Evolutionary conservation across 371 early-diverging fungal species (phyloP), one percentile per base, ranked within the genome.

Genomic region (Dichotomocladium elegans): DNA sequence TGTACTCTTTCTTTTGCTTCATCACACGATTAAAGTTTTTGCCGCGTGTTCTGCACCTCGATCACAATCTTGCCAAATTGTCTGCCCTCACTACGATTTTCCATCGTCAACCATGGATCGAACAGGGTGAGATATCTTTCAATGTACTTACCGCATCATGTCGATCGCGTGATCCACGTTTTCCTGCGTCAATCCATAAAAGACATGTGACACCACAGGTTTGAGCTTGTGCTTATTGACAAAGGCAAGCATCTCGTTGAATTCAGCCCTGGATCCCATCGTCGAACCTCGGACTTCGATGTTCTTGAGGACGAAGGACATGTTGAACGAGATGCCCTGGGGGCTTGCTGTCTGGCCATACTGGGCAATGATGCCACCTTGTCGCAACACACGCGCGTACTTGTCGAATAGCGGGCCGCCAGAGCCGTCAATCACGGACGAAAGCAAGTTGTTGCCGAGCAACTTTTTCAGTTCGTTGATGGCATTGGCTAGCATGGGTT

Each of bases 381-480:
- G 46, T 7, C 54, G 53, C 64, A 80, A 61, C 10, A 81, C 58
- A 11, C 42, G 46, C 7, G 60, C 63, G 42, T 74, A 76, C 1
- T 63, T 49, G 24, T 55, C 57, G 61, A 72, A 70, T 11, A 77
- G 63, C 9, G 72, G 72, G 22, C 88, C 88, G 26, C 84, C 84
- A 21, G 87, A 83, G 19, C 90, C 86, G 59, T 89, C 90, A 44
- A 89, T 74, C 14, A 89, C 72, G 19, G 81, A 73, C 22, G 83
- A 73, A 25, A 86, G 58, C n/a, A 40, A 48, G 12, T 67, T 68
- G 0, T 62, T 66, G 14, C 69, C 70, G 19, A 74, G 34, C 17
- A 74, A 44, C 22, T 69, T 62, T 41, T 79, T 74, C 12, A 87
- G 61, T 22, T 80, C 68, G 26, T 49, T 51, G 3, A 64, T 64